Conservation (phyloP, 805 yeast species). For the Ogataea nonfermentans region DNA sequence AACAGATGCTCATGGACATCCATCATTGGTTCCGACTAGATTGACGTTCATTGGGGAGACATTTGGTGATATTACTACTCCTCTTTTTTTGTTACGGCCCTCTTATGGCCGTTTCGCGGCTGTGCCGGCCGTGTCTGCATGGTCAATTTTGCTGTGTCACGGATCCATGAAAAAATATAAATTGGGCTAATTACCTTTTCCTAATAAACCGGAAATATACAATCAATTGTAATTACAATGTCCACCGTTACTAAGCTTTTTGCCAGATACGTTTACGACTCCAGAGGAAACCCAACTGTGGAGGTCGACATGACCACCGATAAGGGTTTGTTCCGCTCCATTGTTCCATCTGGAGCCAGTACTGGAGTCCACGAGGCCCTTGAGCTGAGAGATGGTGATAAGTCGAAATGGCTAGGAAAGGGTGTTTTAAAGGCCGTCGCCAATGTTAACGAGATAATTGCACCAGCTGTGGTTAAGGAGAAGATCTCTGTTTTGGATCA, state of each 20-base stretch:
- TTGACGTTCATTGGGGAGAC: too few relatives aligned
- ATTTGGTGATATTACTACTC: too few relatives aligned
- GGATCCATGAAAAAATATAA: slow-evolving; percentile 9
- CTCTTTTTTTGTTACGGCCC: slow-evolving; percentile 4
- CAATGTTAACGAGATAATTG: slow-evolving; percentile 92
- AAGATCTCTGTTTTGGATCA: slow-evolving; percentile 85
- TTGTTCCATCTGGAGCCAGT: slow-evolving; percentile 99
- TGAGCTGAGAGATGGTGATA: slow-evolving; percentile 98
- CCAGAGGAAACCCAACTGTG: slow-evolving; percentile 99
- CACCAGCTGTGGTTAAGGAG: slow-evolving; percentile 86
- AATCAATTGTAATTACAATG: slow-evolving; percentile 22
- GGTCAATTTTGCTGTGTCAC: slow-evolving; percentile 10
- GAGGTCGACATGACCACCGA: slow-evolving; percentile 96
- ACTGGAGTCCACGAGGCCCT: slow-evolving; percentile 99
- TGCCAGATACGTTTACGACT: slow-evolving; percentile 98
- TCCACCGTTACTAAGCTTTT: slow-evolving; percentile 75
- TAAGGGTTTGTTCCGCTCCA: slow-evolving; percentile 92
- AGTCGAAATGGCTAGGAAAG: slow-evolving; percentile 97
- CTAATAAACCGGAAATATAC: neutral
- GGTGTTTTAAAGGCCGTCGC: slow-evolving; percentile 97
- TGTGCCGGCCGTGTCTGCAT: slow-evolving; percentile 7
- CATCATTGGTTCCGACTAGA: too few relatives aligned
- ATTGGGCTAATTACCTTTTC: slow-evolving; percentile 4
- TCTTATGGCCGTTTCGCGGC: slow-evolving; percentile 13
- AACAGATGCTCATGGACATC: neutral